Conservation (phyloP, 1,284 basidiomycete genomes). For the Cryptococcus maquisensis region DNA sequence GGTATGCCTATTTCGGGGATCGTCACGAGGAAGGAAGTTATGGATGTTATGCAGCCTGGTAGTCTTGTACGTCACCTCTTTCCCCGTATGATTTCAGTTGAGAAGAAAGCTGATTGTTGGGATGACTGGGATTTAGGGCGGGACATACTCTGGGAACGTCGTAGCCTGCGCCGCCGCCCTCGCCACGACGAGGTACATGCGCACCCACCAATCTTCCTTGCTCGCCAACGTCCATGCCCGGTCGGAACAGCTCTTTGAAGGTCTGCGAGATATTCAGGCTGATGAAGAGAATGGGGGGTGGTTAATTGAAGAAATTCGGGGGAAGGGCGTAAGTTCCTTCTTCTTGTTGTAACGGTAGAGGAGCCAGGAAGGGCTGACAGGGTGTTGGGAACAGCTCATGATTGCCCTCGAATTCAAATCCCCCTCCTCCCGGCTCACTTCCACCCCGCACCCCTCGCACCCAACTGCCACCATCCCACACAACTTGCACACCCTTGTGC, state of each 20-base stretch:
- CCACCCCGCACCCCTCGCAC: constrained; percentile 33
- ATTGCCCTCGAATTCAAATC: constrained; percentile 64
- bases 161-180: constrained; percentile 79
- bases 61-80: constrained; percentile 24
- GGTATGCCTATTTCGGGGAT: constrained; percentile 83
- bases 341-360: background rate
- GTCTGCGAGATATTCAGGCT: constrained; percentile 51
- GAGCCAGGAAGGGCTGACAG: background rate
- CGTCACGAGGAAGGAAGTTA: constrained; percentile 71
- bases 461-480: constrained; percentile 52
- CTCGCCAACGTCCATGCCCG: constrained; percentile 69
- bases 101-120: no score
- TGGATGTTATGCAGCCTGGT: constrained; percentile 49
- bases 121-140: constrained; percentile 15
- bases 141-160: constrained; percentile 65
- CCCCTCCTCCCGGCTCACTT: constrained; percentile 34
- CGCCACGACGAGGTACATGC: constrained; percentile 49
- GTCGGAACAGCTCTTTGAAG: constrained; percentile 64
- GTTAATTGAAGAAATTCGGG: constrained; percentile 71
- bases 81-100: background rate
- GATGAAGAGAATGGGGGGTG: constrained; percentile 50
- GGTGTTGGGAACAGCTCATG: constrained; percentile 56
- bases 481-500: constrained; percentile 63
- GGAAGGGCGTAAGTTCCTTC: constrained; percentile 53
- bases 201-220: constrained; percentile 54